Evolutionary conservation across 2,329 filamentous ascomycete genomes (phyloP), one percentile per base, ranked within the genome.

Genomic region (Alternaria novae-zelandiae): DNA sequence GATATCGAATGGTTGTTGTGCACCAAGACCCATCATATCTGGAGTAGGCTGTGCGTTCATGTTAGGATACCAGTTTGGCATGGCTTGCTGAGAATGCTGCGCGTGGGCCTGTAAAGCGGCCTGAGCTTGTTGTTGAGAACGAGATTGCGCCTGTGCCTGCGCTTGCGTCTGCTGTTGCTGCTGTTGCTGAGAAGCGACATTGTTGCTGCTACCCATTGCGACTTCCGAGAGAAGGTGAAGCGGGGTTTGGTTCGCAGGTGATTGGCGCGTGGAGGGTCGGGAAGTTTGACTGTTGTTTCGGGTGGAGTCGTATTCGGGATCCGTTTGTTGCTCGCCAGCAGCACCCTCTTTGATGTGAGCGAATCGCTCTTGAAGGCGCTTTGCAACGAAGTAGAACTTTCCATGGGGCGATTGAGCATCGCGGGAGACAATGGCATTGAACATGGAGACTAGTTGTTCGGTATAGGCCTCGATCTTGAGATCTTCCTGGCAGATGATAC

Each of bases 341-440:
- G 77, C 80, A 8, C 83, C 82, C 66, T 83, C 82, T 68, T 80
- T 79, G 70, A 81, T 79, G 54, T 78, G 73, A 28, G 72, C 73
- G 65, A 85, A 84, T 68, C 82, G 83, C 53, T 83, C 82, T 41
- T 80, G 77, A 5, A 85, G 73, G 12, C 83, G 75, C 41, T 80
- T 77, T 26, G 83, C 78, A 25, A 85, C 84, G 46, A 80, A 80
- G 61, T 83, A 78, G 50, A 84, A 82, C 64, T 86, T 86, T 2
- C 81, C 80, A 61, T 84, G 82, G 4, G 82, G 82, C 15, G 78
- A 79, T 55, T 80, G 75, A n/a, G 74, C 72, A 58, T 82, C 80
- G 23, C 75, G 76, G 8, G 76, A 77, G 12, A 83, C 72, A 59
- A 83, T 81, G 8, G 75, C 74, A 70, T 81, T 74, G 76, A 83